Evolutionary conservation across 352 stramenopile genomes (phyloP), one percentile per base, ranked within the genome.

Genomic region (Porosira glacialis): DNA sequence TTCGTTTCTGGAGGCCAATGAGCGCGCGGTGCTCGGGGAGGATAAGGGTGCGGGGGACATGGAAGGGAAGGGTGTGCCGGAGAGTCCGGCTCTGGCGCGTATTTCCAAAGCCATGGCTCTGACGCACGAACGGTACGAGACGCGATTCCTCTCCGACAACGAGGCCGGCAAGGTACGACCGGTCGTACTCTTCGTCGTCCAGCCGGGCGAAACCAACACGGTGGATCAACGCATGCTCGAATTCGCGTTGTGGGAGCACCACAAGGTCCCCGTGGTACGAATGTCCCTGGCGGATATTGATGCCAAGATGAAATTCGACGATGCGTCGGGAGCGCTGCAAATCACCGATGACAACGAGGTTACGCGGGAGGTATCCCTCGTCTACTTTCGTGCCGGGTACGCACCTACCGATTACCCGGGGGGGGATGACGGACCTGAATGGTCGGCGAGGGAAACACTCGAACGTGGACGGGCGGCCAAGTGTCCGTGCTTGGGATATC

Each of bases 361-460:
- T n/a, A 3, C 35, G 53, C 11, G 59, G 44, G 60, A 79, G 45
- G 87, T 98, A n/a, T 85, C 91, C 0, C 89, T 98, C 19, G 92
- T 96, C 24, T 98, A 98, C 87, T 98, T 93, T 67, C 91, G 95
- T 43, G 90, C 95, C 7, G 95, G 91, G 27, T 98, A 99, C 88
- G 96, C 95, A 28, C 96, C 96, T 0, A 92, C 87, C 27, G 96
- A 98, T 77, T 98, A 98, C 79, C 89, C 93, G 0, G 93, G 82
- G 55, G 81, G 75, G 15, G 65, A 86, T 13, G 70, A 86, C 44
- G 75, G 56, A 17, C 35, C 38, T 0, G 57, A 69, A 55, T 98
- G 95, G 95, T 57, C 89, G 17, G 94, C 85, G 2, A 89, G 95
- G 13, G 87, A 85, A 55, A 66, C 89, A 7, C 87, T 98, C 21